Base-by-base conservation (phyloP, 371 early-diverging fungal species). In the Mortierella sp. region DNA sequence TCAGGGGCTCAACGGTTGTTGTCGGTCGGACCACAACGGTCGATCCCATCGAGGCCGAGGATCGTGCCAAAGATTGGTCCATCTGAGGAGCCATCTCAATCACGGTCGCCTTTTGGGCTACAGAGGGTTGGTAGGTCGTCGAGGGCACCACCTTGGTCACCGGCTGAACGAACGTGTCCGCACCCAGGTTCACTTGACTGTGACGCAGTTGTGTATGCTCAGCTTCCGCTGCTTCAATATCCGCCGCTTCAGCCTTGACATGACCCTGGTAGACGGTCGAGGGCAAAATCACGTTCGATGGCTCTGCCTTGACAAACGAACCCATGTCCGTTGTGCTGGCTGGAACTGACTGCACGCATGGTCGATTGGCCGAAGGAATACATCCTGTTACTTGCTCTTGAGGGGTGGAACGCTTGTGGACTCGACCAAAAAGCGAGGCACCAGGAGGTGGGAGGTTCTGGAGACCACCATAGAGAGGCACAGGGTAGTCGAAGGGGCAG, bases 1-100 rank as follows among this genome's bases (percentile, higher is more conserved):
- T 74, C 69, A 68, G 19, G 13, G 74, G 74, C 57, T 68, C 68
- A 4, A 73, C 68, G 9, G 53, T 60, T 0, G 69, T 68, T 14
- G 49, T 54, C 1, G 74, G 74, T 1, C 69, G 60, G 30, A 74
- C 45, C 28, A 52, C 51, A 19, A 74, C 74, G 6, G 43, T 47
- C 13, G 69, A 68, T 1, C 74, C 74, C 64, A 74, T 19, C n/a
- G 54, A 52, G 18, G 61, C 69, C 3, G 65, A 64, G 9, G 74
- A 74, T 9, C 65, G 69, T 8, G 5, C 69, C 60, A 74, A 23
- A 42, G 46, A 50, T 46, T 50, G 42, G 21, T 68, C 42, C 18
- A 30, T 31, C 5, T 38, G 55, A 8, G 48, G 45, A 0, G 45
- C 64, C 2, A 57, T 52, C 54, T 68, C 65, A 18, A 74, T 39